Evolutionary conservation across 768 basidiomycete species (phyloP), one percentile per base, ranked within the genome.

Genomic region (Leccinum subtestaceum): DNA sequence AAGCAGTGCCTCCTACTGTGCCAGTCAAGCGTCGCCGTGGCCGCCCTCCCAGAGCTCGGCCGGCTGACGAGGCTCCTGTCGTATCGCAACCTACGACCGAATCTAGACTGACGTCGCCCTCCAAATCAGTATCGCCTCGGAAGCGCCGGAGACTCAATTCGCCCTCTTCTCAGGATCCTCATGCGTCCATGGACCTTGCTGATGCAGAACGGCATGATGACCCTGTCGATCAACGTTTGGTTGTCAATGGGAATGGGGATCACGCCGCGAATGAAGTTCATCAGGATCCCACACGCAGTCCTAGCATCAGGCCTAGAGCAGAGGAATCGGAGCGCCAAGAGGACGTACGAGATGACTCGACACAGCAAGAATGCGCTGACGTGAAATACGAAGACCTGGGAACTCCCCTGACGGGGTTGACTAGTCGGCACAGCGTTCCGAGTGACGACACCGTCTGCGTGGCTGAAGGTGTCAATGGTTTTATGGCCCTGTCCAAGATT

Each of bases 371-470:
- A 34, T 61, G 55, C 57, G n/a, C 57, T 21, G 77, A 75, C 52
- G 74, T 79, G 46, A 82, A 81, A 67, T 78, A 77, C n/a, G 85
- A 86, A 67, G 84, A 84, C 58, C 62, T 73, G 55, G 81, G 75
- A 31, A 85, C 84, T 31, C 82, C 83, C 1, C 68, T 80, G 48
- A 84, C 80, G 6, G 77, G 71, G 21, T 63, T 74, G 57, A 78
- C 81, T 52, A 82, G 81, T 62, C 76, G 76, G 59, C 82, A 81
- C 65, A 86, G 85, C 61, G 75, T 78, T 58, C 81, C 82, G 31
- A 85, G 81, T 65, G 87, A 87, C 60, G 82, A 82, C 55, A 85
- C 82, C 9, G 75, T 85, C 45, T 76, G 77, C 49, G 77, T 73
- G 15, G 61, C 67, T 12, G 76, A 80, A 38, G 68, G 62, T 7